A percentile compares a stretch with the other conserved stretches of the same genome.
These are phyloP conservation scores for Pseudogymnoascus sp. DNA, from an alignment of 2,329 filamentous ascomycete genomes.

Conservation along the genomic window DNA sequence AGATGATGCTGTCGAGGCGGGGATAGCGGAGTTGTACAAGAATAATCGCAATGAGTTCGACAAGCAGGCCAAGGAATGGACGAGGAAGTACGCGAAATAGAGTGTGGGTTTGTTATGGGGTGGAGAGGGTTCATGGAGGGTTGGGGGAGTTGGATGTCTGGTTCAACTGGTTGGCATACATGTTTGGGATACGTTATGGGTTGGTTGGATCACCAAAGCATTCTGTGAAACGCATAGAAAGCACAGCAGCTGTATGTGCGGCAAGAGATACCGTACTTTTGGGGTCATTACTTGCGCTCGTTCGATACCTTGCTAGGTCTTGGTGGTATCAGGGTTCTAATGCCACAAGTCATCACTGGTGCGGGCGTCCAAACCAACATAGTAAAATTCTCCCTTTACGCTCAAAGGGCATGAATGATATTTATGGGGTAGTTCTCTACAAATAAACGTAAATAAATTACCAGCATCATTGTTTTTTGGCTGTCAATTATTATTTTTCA, in stretches of 20 bases:
- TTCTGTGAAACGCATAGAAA: not conserved
- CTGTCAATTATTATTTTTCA: not conserved
- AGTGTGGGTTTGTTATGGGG: not conserved
- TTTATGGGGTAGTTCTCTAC: not conserved
- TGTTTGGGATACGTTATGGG: not conserved
- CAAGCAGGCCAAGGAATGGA: slow-evolving; percentile 61
- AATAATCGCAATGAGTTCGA: slow-evolving; percentile 55
- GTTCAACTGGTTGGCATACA: not conserved
- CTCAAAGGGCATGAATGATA: not conserved
- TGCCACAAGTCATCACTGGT: not conserved
- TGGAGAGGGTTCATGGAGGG: not conserved
- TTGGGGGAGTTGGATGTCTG: not conserved
- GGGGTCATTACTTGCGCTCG: not conserved
- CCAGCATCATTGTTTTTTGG: not conserved
- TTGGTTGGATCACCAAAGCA: not conserved
- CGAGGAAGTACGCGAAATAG: slow-evolving; percentile 53
- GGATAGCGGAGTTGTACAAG: slow-evolving; percentile 63
- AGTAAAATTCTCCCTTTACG: not conserved
- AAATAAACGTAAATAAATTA: not conserved
- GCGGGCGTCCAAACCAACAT: not conserved
- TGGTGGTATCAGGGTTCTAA: not conserved
- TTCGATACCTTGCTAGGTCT: not conserved
- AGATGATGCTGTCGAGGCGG: slow-evolving; percentile 63
- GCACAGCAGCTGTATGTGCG: not conserved
- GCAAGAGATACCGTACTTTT: not conserved